These are phyloP conservation scores for Hyaloscypha hepaticicola DNA, from an alignment of 495 filamentous ascomycete genomes.

Conservation along the genomic window DNA sequence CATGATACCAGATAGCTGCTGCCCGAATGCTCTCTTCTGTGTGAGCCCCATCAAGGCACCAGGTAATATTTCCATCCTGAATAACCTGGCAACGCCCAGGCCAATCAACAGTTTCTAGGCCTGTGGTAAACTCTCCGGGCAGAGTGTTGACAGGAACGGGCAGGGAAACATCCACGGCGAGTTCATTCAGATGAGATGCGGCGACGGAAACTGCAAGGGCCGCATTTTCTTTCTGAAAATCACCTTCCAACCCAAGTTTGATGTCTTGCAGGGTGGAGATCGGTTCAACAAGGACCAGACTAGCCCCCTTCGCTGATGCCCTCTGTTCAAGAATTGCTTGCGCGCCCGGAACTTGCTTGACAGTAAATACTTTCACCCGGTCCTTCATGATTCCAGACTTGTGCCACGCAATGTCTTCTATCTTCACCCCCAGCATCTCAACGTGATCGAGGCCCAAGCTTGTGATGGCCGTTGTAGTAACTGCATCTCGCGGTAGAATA, in stretches of 20 bases:
- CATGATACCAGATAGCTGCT: slow-evolving; percentile 75
- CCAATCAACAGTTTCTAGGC: slow-evolving; percentile 42
- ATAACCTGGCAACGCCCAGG: slow-evolving; percentile 47
- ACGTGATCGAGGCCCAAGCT: slow-evolving; percentile 90
- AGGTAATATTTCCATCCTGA: slow-evolving; percentile 57
- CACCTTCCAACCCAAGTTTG: slow-evolving; percentile 65
- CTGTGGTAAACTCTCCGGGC: slow-evolving; percentile 34
- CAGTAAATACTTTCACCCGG: slow-evolving; percentile 67
- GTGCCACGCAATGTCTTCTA: slow-evolving; percentile 96
- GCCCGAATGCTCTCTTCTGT: slow-evolving; percentile 83
- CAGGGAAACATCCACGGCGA: slow-evolving; percentile 70
- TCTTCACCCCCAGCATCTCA: slow-evolving; percentile 75
- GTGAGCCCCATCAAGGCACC: slow-evolving; percentile 91
- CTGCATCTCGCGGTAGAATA: slow-evolving; percentile 58
- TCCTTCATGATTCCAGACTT: slow-evolving; percentile 91
- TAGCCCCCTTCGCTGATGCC: slow-evolving; percentile 62
- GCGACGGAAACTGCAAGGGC: slow-evolving; percentile 76
- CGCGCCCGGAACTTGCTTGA: slow-evolving; percentile 67
- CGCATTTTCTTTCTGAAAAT: slow-evolving; percentile 87
- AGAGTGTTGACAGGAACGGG: slow-evolving; percentile 6
- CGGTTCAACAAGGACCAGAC: slow-evolving; percentile 26
- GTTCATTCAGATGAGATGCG: slow-evolving; percentile 54
- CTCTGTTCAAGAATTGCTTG: slow-evolving; percentile 66
- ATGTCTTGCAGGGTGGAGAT: slow-evolving; percentile 31
- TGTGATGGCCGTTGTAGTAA: slow-evolving; percentile 72